Evolutionary conservation across 495 filamentous ascomycete species (phyloP), one percentile per base, ranked within the genome.

Genomic region (Neurospora sp.): DNA sequence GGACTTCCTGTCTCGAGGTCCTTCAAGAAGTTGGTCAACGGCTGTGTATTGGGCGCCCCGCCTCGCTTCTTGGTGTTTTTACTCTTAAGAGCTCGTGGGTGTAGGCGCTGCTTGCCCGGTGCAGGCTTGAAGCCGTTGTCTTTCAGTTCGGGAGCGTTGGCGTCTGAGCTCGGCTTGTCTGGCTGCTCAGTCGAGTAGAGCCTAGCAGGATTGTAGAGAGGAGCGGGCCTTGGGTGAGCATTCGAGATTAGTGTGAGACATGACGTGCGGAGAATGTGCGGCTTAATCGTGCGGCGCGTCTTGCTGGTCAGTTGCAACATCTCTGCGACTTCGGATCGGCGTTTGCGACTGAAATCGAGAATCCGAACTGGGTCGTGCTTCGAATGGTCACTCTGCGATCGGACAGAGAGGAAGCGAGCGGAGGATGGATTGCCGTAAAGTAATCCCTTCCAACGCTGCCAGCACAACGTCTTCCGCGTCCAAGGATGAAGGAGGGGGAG

Each of bases 181-280:
- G 42, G 31, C 21, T 19, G 39, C 43, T 62, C n/a, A 37, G 43
- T 66, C 71, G 73, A 66, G 28, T 66, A 66, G 54, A 66, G 59
- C 69, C 62, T 70, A 39, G 72, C 72, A 69, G 71, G 66, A 48
- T 69, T 45, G 59, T 70, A 70, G 19, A 73, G 54, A 13, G 45
- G 48, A 28, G 72, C 72, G 39, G 28, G 62, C 42, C 59, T 70
- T 37, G 69, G 15, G n/a, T 73, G 17, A 31, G 38, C 59, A 59
- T 71, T 70, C 69, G 59, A 59, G 13, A 74, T 70, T 5, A 75
- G 71, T 39, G 43, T 24, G 39, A 75, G 78, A 45, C 78, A 79
- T 75, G 71, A 70, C 75, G 73, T 72, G 76, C 78, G 78, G 39
- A 79, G 71, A 69, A 77, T 76, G 10, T 36, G 39, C 34, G 73